Conservation (phyloP, 2,329 filamentous ascomycete genomes). For the Erysiphe pulchra region DNA sequence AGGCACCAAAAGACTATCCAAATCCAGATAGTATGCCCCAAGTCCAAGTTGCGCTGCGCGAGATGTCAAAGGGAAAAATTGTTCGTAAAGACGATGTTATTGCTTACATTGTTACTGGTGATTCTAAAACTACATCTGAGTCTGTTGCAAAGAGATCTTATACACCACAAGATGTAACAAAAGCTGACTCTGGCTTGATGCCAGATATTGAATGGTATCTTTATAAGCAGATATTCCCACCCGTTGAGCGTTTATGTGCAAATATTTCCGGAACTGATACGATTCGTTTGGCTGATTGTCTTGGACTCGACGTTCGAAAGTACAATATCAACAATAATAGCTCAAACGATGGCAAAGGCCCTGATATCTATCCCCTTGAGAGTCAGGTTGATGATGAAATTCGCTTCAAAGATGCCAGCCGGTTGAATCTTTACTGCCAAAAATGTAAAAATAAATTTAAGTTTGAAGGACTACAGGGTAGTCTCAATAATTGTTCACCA, state of each 20-base stretch:
- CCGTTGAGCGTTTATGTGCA: conserved; percentile 88
- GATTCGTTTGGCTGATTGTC: conserved; percentile 68
- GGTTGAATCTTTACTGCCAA: conserved; percentile 57
- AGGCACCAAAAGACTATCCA: conserved; percentile 77
- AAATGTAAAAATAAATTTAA: conserved; percentile 44
- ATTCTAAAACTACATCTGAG: conserved; percentile 34
- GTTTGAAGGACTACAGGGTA: conserved; percentile 50
- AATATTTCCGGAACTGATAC: conserved; percentile 87
- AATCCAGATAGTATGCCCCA: conserved; percentile 91
- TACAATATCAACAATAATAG: conserved; percentile 46
- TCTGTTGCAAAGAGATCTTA: conserved; percentile 71
- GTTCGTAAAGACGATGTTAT: conserved; percentile 90
- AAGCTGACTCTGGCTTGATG: conserved; percentile 45
- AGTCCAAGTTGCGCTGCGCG: conserved; percentile 78
- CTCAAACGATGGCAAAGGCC: conserved; percentile 24
- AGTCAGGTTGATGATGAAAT: conserved; percentile 81
- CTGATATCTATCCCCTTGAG: conserved; percentile 73
- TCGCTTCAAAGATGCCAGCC: conserved; percentile 59
- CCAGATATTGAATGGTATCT: conserved; percentile 97
- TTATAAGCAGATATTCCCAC: conserved; percentile 93
- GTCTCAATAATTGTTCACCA: conserved; percentile 36
- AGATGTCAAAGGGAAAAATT: conserved; percentile 63
- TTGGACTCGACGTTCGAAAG: conserved; percentile 72
- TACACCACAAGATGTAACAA: conserved; percentile 61
- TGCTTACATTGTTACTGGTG: conserved; percentile 73